Evolutionary conservation across 2,329 filamentous ascomycete genomes (phyloP).

Genomic region (Cercospora citrullina): DNA sequence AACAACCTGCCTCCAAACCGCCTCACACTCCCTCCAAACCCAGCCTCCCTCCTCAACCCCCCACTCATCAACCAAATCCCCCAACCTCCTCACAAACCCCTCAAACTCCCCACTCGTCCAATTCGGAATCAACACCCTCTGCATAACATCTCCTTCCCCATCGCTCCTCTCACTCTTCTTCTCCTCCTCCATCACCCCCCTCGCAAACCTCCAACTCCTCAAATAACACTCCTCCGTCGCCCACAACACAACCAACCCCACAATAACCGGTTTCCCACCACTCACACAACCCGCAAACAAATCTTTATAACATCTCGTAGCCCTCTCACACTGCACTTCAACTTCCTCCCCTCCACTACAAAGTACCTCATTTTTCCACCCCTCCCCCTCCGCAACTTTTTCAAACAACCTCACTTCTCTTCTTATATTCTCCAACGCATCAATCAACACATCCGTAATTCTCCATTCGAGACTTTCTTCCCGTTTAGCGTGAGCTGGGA

Average conservation of each 20-base stretch:
- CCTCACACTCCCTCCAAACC: conserved; percentile 52
- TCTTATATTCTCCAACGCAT: conserved; percentile 64
- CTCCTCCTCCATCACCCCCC: conserved; percentile 24
- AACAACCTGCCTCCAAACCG: conserved; percentile 50
- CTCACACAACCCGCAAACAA: conserved; percentile 59
- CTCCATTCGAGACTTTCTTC: conserved; percentile 55
- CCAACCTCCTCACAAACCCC: conserved; percentile 50
- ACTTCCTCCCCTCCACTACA: neutral
- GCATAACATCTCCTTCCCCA: conserved; percentile 47
- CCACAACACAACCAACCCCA: conserved; percentile 71
- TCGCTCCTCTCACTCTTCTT: neutral
- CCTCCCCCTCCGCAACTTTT: conserved; percentile 54
- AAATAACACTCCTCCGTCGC: conserved; percentile 65
- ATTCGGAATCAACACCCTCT: conserved; percentile 52
- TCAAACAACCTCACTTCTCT: conserved; percentile 68
- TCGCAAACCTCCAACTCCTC: conserved; percentile 49
- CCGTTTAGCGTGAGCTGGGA: conserved; percentile 46
- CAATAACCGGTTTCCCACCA: conserved; percentile 55
- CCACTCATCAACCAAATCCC: conserved; percentile 46
- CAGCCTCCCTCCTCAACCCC: conserved; percentile 43
- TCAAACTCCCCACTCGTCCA: conserved; percentile 52
- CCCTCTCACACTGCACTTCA: conserved; percentile 22
- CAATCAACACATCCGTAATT: conserved; percentile 62
- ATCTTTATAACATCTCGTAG: conserved; percentile 53
- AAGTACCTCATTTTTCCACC: conserved; percentile 48